phyloP scores from a whole-genome alignment of 2,329 filamentous ascomycete species.

The Hypomyces rosellus region DNA sequence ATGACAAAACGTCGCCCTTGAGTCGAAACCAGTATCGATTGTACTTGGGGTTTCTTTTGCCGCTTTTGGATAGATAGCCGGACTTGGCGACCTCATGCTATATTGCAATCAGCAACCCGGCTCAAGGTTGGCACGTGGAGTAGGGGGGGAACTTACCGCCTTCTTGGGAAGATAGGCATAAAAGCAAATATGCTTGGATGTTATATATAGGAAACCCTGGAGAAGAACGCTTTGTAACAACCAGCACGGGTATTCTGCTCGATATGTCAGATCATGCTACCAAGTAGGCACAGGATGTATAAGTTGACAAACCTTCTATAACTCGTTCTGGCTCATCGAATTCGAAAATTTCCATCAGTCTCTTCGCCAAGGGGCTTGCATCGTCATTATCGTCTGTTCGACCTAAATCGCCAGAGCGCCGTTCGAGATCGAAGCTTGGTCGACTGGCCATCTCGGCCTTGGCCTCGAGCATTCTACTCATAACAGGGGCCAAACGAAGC shows the following conservation, averaged over 20 bases:
- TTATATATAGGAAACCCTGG: slow-evolving; percentile 95
- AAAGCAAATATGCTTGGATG: slow-evolving; percentile 87
- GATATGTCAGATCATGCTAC: slow-evolving; percentile 12
- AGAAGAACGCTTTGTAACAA: slow-evolving; percentile 84
- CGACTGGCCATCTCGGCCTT: slow-evolving; percentile 56
- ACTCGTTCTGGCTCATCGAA: slow-evolving; percentile 80
- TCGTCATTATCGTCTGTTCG: slow-evolving; percentile 32
- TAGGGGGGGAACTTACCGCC: slow-evolving; percentile 48
- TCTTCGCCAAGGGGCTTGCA: slow-evolving; percentile 57
- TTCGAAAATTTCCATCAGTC: slow-evolving; percentile 77
- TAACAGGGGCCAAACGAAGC: slow-evolving; percentile 58
- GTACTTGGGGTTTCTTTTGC: slow-evolving; percentile 80
- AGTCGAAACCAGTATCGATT: slow-evolving; percentile 89
- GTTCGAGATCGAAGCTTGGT: slow-evolving; percentile 51
- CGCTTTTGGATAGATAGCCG: slow-evolving; percentile 81
- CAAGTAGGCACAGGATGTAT: neutral
- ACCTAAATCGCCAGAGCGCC: slow-evolving; percentile 34
- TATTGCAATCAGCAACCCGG: slow-evolving; percentile 12
- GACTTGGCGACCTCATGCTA: slow-evolving; percentile 74
- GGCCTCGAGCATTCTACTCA: slow-evolving; percentile 73
- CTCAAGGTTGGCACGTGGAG: neutral
- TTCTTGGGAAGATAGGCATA: slow-evolving; percentile 97
- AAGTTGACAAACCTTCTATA: slow-evolving; percentile 53
- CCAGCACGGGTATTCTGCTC: slow-evolving; percentile 83
- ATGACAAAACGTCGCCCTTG: slow-evolving; percentile 86